A percentile compares a stretch with the other conserved stretches of the same genome.
Evolutionary conservation across 768 basidiomycete genomes (phyloP).

Genomic region (Russula dissimulans): DNA sequence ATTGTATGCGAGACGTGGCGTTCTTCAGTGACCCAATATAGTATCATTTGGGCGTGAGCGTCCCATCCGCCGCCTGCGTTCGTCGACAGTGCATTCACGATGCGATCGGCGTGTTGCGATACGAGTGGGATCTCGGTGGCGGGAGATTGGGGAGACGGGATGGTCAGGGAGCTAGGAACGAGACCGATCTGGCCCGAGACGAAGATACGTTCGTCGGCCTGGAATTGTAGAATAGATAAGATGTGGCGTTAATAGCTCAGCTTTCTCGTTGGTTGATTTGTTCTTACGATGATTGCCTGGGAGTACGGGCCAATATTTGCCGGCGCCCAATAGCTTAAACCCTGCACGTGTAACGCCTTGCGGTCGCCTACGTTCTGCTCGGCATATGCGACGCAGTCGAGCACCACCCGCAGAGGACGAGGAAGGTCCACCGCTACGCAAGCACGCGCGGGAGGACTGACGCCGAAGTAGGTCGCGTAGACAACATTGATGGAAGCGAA

Average conservation of each 20-base stretch:
- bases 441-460: slow-evolving; percentile 89
- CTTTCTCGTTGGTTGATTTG: too few relatives aligned
- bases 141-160: slow-evolving; percentile 54
- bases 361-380: slow-evolving; percentile 36
- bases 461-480: slow-evolving; percentile 78
- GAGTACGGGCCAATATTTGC: slow-evolving; percentile 99
- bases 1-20: slow-evolving; percentile 34
- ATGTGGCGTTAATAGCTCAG: too few relatives aligned
- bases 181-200: slow-evolving; percentile 95
- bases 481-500: slow-evolving; percentile 71
- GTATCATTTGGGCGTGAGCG: slow-evolving; percentile 51
- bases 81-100: slow-evolving; percentile 50
- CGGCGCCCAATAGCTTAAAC: slow-evolving; percentile 97
- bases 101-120: slow-evolving; percentile 70
- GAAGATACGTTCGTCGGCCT: slow-evolving; percentile 74
- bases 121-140: slow-evolving; percentile 61
- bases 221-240: background rate
- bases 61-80: slow-evolving; percentile 49
- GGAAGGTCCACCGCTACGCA: slow-evolving; percentile 79
- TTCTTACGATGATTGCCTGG: slow-evolving; percentile 72
- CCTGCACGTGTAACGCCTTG: slow-evolving; percentile 85
- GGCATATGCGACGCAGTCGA: slow-evolving; percentile 78
- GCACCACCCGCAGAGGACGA: slow-evolving; percentile 40
- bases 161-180: slow-evolving; percentile 58
- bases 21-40: slow-evolving; percentile 60